Evolutionary conservation across 305 asterid species (phyloP).

Genomic region (Ilex paraguariensis): DNA sequence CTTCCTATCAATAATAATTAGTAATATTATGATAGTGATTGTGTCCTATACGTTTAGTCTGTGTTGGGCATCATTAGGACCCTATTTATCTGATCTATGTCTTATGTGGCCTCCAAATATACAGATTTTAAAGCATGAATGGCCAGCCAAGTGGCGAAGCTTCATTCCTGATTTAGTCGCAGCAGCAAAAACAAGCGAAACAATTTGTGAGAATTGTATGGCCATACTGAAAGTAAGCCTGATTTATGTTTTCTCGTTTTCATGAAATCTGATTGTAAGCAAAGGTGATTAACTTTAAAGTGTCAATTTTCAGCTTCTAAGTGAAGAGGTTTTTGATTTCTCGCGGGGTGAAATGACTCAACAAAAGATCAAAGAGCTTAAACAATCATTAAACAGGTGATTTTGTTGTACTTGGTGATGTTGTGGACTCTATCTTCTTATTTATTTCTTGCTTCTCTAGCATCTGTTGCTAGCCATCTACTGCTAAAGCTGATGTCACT

Average conservation of each 20-base stretch:
- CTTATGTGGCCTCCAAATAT: neutral
- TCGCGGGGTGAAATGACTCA: conserved; percentile 99
- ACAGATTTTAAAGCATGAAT: conserved; percentile 96
- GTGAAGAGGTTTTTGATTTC: conserved; percentile 99
- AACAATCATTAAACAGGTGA: conserved; percentile 90
- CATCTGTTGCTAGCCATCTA: too few species aligned
- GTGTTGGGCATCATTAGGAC: neutral
- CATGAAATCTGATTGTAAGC: conserved; percentile 2
- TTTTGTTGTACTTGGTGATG: conserved; percentile 1
- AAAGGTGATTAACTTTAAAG: conserved; percentile 13
- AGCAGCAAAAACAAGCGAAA: conserved; percentile 93
- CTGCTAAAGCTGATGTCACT: too few species aligned
- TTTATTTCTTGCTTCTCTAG: neutral
- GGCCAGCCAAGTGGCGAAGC: conserved; percentile 94
- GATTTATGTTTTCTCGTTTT: conserved; percentile 3
- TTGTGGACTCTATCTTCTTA: neutral
- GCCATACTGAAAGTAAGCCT: conserved; percentile 70
- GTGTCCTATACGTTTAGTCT: neutral
- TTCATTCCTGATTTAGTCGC: conserved; percentile 96
- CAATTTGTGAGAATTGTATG: conserved; percentile 99
- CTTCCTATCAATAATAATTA: conserved; percentile 9
- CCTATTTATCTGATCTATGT: neutral
- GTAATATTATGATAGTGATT: neutral
- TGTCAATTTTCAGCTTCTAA: conserved; percentile 63
- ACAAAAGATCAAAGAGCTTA: conserved; percentile 93